phyloP scores from a whole-genome alignment of 2,329 filamentous ascomycete genomes.

The Tolypocladium ophioglossoides region DNA sequence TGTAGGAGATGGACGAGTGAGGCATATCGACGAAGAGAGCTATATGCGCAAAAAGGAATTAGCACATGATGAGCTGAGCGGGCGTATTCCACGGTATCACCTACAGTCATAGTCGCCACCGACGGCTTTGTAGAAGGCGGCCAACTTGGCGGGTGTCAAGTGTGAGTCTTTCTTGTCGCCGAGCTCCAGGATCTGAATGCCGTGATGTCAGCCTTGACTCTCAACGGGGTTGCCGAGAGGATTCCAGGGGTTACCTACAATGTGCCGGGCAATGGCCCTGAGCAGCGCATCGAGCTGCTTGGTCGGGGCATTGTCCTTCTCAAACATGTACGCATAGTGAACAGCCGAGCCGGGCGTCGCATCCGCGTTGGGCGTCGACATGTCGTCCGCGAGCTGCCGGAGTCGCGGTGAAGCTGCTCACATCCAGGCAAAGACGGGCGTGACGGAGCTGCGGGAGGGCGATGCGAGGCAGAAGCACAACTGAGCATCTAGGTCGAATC shows the following conservation, averaged over 20 bases:
- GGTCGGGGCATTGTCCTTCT: constrained; percentile 56
- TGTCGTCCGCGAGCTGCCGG: constrained; percentile 1
- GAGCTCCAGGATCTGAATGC: constrained; percentile 40
- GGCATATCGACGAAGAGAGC: constrained; percentile 70
- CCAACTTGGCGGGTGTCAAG: constrained; percentile 58
- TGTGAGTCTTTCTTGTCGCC: constrained; percentile 43
- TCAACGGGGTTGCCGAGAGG: background rate
- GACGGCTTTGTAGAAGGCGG: constrained; percentile 65
- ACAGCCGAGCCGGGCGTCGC: constrained; percentile 14
- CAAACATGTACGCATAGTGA: constrained; percentile 58
- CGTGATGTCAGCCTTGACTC: background rate
- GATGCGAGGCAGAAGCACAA: background rate
- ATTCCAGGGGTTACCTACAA: constrained; percentile 44
- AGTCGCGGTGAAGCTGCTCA: background rate
- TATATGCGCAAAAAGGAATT: constrained; percentile 13
- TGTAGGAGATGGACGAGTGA: constrained; percentile 69
- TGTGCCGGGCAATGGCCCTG: constrained; percentile 55
- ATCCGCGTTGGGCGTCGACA: constrained; percentile 13
- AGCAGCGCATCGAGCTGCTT: constrained; percentile 57
- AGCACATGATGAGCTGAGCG: background rate
- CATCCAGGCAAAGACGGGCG: background rate
- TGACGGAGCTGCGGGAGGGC: background rate
- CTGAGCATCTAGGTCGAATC: background rate
- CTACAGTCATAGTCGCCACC: constrained; percentile 65
- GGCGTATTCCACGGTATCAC: constrained; percentile 5